phyloP scores from a whole-genome alignment of 345 rosid genomes.

The Rhodomyrtus tomentosa region DNA sequence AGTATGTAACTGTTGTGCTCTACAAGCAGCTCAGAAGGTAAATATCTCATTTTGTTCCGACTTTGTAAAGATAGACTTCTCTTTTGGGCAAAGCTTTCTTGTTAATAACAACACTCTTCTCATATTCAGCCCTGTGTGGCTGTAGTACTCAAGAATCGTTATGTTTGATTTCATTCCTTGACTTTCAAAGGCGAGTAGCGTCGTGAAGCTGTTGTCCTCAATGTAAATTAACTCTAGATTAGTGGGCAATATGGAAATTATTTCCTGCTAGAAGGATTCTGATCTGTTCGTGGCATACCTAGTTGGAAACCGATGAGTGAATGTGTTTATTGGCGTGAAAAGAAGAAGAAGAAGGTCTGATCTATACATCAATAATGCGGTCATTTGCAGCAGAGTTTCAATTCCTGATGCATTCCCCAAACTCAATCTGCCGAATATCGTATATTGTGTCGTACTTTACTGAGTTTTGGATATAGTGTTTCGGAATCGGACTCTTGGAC shows the following conservation, averaged over 20 bases:
- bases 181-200: not conserved
- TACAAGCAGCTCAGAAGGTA: slow-evolving; percentile 71
- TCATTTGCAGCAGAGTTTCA: not conserved
- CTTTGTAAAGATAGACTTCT: slow-evolving; percentile 12
- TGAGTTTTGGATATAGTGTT: not conserved
- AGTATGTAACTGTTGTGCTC: slow-evolving; percentile 81
- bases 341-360: not conserved
- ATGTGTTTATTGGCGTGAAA: not conserved
- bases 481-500: not conserved
- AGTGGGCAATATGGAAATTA: not conserved
- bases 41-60: not conserved
- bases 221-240: not conserved
- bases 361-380: not conserved
- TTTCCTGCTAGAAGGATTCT: not conserved
- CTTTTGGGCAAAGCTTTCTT: slow-evolving; percentile 2
- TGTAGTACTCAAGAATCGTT: not conserved
- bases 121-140: not conserved
- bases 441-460: not conserved
- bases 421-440: not conserved
- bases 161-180: not conserved
- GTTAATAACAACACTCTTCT: slow-evolving; percentile 6
- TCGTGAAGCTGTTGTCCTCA: not conserved
- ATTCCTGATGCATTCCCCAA: not conserved
- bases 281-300: not conserved
- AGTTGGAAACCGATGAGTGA: not conserved